Percentiles rank a stretch among this genome's conserved stretches.
Evolutionary conservation across 2,329 filamentous ascomycete genomes (phyloP).

Genomic region (Cordyceps sp.): DNA sequence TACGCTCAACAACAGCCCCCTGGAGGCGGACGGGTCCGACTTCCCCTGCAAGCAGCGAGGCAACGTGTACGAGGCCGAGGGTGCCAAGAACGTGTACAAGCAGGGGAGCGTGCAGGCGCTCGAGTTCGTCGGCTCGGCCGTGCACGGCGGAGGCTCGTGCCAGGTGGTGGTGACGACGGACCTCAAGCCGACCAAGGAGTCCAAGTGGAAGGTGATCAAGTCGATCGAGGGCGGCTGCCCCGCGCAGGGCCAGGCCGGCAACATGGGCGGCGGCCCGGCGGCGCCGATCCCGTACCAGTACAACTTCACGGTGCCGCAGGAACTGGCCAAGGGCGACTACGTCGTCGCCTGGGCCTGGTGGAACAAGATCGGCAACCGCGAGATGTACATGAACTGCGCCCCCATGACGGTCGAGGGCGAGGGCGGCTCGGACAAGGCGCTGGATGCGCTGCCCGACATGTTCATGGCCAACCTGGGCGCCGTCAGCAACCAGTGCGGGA

Average conservation of each 20-base stretch:
- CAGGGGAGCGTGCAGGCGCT: constrained; percentile 28
- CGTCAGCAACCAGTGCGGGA: constrained; percentile 37
- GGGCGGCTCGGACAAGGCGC: constrained; percentile 31
- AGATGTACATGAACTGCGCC: constrained; percentile 97
- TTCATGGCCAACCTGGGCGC: constrained; percentile 59
- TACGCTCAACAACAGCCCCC: constrained; percentile 41
- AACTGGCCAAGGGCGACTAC: constrained; percentile 59
- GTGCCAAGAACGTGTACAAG: constrained; percentile 39
- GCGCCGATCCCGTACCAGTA: constrained; percentile 37
- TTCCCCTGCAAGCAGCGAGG: constrained; percentile 69
- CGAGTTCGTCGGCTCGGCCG: constrained; percentile 52
- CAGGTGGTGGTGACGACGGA: constrained; percentile 80
- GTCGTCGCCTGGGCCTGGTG: constrained; percentile 90
- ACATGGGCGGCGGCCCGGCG: constrained; percentile 32
- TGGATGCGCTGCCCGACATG: constrained; percentile 50
- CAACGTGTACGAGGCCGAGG: constrained; percentile 26
- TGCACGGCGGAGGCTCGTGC: constrained; percentile 85
- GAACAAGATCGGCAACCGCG: constrained; percentile 81
- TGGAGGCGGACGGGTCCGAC: constrained; percentile 40
- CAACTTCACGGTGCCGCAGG: constrained; percentile 53
- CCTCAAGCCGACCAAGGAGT: constrained; percentile 43
- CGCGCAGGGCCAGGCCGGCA: constrained; percentile 36
- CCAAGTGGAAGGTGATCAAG: constrained; percentile 76
- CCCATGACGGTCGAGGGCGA: constrained; percentile 47
- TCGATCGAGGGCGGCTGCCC: constrained; percentile 80